Evolutionary conservation across 768 basidiomycete species (phyloP).

Genomic region (Pilatotrama ljubarskyi): DNA sequence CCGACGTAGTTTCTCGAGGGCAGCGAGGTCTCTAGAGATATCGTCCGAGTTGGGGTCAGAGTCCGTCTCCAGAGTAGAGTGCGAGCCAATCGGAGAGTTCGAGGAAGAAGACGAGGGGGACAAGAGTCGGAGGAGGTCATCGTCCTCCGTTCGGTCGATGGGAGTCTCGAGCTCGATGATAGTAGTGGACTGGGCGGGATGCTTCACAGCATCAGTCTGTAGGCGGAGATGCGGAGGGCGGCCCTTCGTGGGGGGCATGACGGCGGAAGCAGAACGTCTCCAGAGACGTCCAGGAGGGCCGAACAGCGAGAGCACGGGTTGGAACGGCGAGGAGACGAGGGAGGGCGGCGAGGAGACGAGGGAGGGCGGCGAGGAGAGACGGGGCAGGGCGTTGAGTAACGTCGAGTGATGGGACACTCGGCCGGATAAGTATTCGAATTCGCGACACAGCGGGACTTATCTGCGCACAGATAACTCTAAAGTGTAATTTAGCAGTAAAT

Average conservation of each 20-base stretch:
- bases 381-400: background rate
- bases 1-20: conserved; percentile 66
- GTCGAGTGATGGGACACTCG: background rate
- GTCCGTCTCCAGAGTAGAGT: conserved; percentile 25
- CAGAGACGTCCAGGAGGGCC: conserved; percentile 2
- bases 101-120: conserved; percentile 34
- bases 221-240: conserved; percentile 57
- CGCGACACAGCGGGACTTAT: background rate
- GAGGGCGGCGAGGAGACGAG: background rate
- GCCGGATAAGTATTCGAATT: no score
- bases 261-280: background rate
- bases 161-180: conserved; percentile 37
- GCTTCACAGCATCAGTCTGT: conserved; percentile 23
- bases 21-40: conserved; percentile 64
- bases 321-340: background rate
- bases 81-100: conserved; percentile 28
- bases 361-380: background rate
- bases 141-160: conserved; percentile 38
- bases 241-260: conserved; percentile 39
- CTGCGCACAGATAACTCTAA: conserved; percentile 3
- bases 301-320: conserved; percentile 3
- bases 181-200: conserved; percentile 29
- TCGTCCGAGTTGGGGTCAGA: conserved; percentile 48
- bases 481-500: background rate
- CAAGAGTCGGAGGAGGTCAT: conserved; percentile 29